A percentile compares a stretch with the other conserved stretches of the same genome.
Conservation (phyloP, 2,329 filamentous ascomycete genomes). For the Aspergillus sp. region DNA sequence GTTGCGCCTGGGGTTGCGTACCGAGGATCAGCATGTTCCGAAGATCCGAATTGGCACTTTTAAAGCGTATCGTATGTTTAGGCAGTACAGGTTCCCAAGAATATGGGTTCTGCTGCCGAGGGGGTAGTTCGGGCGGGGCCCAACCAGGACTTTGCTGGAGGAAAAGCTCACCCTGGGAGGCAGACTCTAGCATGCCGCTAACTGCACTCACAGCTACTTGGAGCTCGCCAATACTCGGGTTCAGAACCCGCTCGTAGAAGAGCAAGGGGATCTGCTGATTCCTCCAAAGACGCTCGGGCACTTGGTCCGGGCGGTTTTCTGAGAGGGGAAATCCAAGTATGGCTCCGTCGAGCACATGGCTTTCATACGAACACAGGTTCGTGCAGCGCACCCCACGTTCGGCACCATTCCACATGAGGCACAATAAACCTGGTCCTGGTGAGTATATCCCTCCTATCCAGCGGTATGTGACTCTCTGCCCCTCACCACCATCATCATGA, state of each 20-base stretch:
- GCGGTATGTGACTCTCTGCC: conserved; percentile 31
- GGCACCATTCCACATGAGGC: conserved; percentile 36
- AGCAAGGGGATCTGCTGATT: conserved; percentile 27
- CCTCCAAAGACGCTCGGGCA: conserved; percentile 30
- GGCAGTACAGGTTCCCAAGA: conserved; percentile 3
- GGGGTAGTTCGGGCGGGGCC: background rate
- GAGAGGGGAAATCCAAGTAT: conserved; percentile 21
- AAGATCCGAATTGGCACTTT: too few species aligned
- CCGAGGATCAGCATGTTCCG: too few species aligned
- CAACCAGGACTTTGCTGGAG: conserved; percentile 14
- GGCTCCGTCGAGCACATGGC: conserved; percentile 24
- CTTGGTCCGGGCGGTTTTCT: conserved; percentile 14
- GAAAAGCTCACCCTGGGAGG: conserved; percentile 2
- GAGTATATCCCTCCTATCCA: conserved; percentile 44
- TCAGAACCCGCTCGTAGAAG: conserved; percentile 38
- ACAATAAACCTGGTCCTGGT: conserved; percentile 18
- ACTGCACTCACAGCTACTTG: conserved; percentile 16
- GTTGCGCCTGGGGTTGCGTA: background rate
- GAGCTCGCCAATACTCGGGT: conserved; percentile 25
- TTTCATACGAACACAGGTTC: conserved; percentile 36
- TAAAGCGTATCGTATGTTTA: background rate
- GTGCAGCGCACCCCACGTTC: conserved; percentile 28
- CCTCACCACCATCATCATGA: conserved; percentile 15
- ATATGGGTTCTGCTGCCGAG: background rate
- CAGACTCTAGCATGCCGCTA: conserved; percentile 12